Percentiles rank a stretch among this genome's conserved stretches.
phyloP scores from a whole-genome alignment of 225 moss, liverwort and hornwort genomes.

The Neckera pumila region DNA sequence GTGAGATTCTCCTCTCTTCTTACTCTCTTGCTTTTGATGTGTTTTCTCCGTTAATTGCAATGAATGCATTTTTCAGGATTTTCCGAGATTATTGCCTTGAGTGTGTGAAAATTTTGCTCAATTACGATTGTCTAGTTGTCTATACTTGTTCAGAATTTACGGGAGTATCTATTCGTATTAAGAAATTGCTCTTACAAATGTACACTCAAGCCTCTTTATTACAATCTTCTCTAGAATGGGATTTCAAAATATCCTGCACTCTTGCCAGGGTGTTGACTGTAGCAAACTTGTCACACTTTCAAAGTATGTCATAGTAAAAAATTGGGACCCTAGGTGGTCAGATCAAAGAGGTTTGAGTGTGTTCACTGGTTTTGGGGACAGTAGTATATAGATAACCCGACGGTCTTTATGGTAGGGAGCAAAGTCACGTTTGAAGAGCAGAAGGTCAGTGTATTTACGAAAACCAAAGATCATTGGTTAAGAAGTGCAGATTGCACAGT shows the following conservation, averaged over 20 bases:
- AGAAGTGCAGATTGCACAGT: neutral
- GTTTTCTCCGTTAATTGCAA: neutral
- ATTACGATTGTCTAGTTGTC: neutral
- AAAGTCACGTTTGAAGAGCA: neutral
- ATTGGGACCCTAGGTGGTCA: neutral
- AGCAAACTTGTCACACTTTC: neutral
- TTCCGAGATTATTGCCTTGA: neutral
- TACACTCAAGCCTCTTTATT: neutral
- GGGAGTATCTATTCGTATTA: neutral
- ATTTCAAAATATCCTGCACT: neutral
- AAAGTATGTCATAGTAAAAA: neutral
- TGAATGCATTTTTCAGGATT: neutral
- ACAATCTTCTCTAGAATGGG: neutral
- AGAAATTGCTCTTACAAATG: neutral
- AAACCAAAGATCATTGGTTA: neutral
- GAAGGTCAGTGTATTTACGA: neutral
- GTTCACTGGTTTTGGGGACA: neutral
- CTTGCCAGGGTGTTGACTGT: neutral
- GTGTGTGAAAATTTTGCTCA: neutral
- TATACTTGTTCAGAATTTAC: neutral
- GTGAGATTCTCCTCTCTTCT: conserved; percentile 6
- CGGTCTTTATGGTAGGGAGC: neutral
- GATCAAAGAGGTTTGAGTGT: neutral
- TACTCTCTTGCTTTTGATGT: neutral
- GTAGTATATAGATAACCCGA: neutral